A percentile compares a stretch with the other conserved stretches of the same genome.
phyloP scores from a whole-genome alignment of 140 eudicot species.

The Ambrosia hybrid region DNA sequence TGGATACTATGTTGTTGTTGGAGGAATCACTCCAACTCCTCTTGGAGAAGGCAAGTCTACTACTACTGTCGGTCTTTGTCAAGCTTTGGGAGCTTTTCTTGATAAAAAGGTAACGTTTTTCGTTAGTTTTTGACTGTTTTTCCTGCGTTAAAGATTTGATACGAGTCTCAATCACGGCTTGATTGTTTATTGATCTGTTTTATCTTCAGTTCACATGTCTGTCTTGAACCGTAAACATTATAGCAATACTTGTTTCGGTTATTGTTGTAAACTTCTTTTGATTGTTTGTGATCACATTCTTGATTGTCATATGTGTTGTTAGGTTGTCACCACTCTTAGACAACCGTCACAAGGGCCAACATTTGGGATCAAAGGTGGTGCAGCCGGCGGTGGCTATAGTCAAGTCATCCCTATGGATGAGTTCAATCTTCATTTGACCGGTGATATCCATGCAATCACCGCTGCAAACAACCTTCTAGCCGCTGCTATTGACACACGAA shows the following conservation, averaged over 20 bases:
- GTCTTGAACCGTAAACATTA: too few relatives aligned
- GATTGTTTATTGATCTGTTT: not conserved
- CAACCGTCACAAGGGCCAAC: conserved; percentile 99
- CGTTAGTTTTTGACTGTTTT: too few relatives aligned
- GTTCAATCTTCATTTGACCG: conserved; percentile 90
- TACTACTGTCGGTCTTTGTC: conserved; percentile 96
- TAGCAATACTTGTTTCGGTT: not conserved
- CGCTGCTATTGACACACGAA: conserved; percentile 85
- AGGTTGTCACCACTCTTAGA: conserved; percentile 89
- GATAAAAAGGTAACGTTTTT: conserved; percentile 66
- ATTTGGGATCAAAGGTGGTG: conserved; percentile 94
- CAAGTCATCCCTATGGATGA: conserved; percentile 99
- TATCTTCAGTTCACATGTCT: not conserved
- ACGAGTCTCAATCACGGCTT: not conserved
- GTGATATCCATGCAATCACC: conserved; percentile 96
- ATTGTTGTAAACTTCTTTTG: not conserved
- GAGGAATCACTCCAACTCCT: conserved; percentile 96
- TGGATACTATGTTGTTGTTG: conserved; percentile 94
- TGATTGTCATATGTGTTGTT: conserved; percentile 21
- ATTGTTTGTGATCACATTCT: not conserved
- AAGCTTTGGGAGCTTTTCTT: conserved; percentile 91
- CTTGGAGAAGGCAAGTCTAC: conserved; percentile 99
- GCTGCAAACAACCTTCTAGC: conserved; percentile 95
- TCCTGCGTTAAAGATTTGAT: not conserved
- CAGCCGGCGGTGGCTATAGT: conserved; percentile 98